These are phyloP conservation scores for Aspergillus neoniger DNA, from an alignment of 2,329 filamentous ascomycete genomes.

Conservation along the genomic window DNA sequence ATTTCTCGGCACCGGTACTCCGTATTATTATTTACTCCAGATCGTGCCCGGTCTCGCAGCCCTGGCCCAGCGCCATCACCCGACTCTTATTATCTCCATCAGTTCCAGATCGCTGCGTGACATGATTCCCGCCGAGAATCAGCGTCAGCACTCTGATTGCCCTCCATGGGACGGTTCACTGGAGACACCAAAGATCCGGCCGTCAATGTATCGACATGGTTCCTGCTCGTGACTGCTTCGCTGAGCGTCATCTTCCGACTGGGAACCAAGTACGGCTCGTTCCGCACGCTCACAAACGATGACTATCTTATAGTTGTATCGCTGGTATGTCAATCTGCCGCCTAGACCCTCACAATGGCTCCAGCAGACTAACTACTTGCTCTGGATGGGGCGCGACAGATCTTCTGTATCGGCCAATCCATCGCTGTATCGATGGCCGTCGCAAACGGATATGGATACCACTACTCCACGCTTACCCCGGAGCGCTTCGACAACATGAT, in stretches of 20 bases:
- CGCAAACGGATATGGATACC: constrained; percentile 26
- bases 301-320: constrained; percentile 25
- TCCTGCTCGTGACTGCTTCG: constrained; percentile 23
- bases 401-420: constrained; percentile 22
- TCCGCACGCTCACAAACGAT: constrained; percentile 23
- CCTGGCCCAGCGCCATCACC: neutral
- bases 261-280: constrained; percentile 25
- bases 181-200: constrained; percentile 24
- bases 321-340: constrained; percentile 11
- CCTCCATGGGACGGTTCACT: constrained; percentile 23
- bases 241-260: constrained; percentile 25
- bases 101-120: neutral
- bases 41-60: neutral
- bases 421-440: constrained; percentile 24
- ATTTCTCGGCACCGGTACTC: neutral
- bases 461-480: constrained; percentile 14
- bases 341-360: neutral
- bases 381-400: neutral
- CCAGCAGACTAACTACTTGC: neutral
- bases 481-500: constrained; percentile 20
- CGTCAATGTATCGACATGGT: constrained; percentile 26
- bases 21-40: neutral
- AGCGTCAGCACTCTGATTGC: neutral
- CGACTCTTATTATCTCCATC: neutral
- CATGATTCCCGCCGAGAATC: neutral